Evolutionary conservation across 441 rosid species (phyloP).

Genomic region (Pelargonium fulgidum): DNA sequence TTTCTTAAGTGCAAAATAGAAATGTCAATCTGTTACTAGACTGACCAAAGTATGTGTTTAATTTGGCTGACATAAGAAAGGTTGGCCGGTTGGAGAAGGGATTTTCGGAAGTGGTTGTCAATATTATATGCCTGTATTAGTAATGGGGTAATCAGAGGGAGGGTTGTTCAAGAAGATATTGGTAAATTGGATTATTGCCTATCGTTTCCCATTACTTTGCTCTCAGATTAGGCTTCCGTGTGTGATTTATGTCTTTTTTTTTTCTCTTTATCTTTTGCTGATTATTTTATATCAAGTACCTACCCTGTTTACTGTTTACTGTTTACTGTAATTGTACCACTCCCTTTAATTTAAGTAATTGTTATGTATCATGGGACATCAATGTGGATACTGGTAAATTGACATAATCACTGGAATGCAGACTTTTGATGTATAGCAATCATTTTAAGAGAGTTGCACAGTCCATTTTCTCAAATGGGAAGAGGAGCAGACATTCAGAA

Average conservation of each 20-base stretch:
- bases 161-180: background rate
- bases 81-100: background rate
- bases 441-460: slow-evolving; percentile 34
- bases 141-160: background rate
- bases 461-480: slow-evolving; percentile 28
- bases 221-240: background rate
- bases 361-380: background rate
- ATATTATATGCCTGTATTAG: background rate
- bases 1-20: background rate
- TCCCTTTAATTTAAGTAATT: background rate
- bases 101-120: background rate
- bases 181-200: background rate
- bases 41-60: no score
- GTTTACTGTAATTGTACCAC: background rate
- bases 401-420: slow-evolving; percentile 33
- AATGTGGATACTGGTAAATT: slow-evolving; percentile 2
- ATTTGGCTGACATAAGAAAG: no score
- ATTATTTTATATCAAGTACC: background rate
- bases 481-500: slow-evolving; percentile 22
- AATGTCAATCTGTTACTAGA: no score
- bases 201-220: background rate
- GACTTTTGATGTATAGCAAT: slow-evolving; percentile 43
- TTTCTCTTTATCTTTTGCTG: background rate
- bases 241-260: background rate
- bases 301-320: no score